Evolutionary conservation across 2,329 filamentous ascomycete species (phyloP).

Genomic region (Penicillium brevicompactum): DNA sequence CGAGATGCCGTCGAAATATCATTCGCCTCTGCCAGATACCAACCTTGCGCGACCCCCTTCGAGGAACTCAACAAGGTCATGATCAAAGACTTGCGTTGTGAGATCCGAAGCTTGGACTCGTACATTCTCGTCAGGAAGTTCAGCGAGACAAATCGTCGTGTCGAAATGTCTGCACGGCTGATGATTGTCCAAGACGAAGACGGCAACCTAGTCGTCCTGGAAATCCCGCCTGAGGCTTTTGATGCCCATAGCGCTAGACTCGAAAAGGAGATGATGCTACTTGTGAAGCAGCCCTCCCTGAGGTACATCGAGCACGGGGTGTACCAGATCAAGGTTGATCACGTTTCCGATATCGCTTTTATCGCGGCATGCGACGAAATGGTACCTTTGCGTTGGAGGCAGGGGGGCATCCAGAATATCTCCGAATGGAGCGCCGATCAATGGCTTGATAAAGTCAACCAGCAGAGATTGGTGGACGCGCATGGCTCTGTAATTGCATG

Average conservation of each 20-base stretch:
- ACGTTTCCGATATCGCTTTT: conserved; percentile 53
- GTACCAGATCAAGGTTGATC: conserved; percentile 56
- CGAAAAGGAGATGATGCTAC: conserved; percentile 32
- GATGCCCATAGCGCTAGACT: background rate
- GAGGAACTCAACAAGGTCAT: conserved; percentile 25
- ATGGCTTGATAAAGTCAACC: background rate
- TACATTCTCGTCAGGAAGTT: conserved; percentile 37
- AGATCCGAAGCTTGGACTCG: conserved; percentile 41
- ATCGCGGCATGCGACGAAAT: conserved; percentile 39
- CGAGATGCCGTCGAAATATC: background rate
- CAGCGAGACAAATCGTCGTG: conserved; percentile 19
- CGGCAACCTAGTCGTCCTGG: conserved; percentile 30
- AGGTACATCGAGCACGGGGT: conserved; percentile 41
- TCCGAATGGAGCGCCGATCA: background rate
- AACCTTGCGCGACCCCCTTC: conserved; percentile 13
- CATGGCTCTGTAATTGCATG: background rate
- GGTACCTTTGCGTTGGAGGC: conserved; percentile 44
- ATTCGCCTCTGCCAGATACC: background rate
- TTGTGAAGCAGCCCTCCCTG: conserved; percentile 60
- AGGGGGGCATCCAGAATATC: background rate
- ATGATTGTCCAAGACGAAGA: conserved; percentile 46
- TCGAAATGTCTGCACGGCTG: conserved; percentile 26
- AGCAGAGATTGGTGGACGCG: background rate
- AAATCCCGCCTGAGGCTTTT: background rate
- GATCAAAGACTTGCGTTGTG: conserved; percentile 36